Conservation (phyloP, 345 rosid genomes). For the Nasturtium officinale region DNA sequence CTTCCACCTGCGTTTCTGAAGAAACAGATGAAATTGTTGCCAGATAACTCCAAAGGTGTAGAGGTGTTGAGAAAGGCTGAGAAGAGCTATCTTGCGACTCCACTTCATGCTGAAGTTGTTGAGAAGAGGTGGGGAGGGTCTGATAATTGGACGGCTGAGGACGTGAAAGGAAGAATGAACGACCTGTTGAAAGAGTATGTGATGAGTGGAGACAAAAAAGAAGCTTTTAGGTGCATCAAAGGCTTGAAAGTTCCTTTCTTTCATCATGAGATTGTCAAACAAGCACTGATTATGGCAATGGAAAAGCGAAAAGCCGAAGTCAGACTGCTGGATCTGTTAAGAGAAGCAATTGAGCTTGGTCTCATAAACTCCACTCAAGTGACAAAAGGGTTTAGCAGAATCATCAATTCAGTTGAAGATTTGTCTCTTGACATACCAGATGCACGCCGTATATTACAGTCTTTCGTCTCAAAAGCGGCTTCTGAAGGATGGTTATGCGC, state of each 20-base stretch:
- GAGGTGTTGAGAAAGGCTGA: slow-evolving; percentile 69
- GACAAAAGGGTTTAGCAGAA: slow-evolving; percentile 73
- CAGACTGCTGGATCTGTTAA: slow-evolving; percentile 59
- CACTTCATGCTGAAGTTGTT: slow-evolving; percentile 73
- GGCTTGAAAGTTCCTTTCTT: slow-evolving; percentile 83
- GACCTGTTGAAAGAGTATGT: slow-evolving; percentile 66
- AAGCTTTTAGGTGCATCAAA: slow-evolving; percentile 78
- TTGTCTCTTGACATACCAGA: slow-evolving; percentile 80
- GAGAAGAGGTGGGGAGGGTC: slow-evolving; percentile 82
- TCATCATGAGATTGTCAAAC: slow-evolving; percentile 83
- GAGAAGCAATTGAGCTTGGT: slow-evolving; percentile 67
- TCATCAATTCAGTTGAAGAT: slow-evolving; percentile 73
- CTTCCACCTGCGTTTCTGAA: slow-evolving; percentile 79
- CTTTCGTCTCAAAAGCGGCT: slow-evolving; percentile 74
- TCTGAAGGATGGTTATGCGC: slow-evolving; percentile 90
- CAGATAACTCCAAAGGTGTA: slow-evolving; percentile 59
- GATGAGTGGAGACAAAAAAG: slow-evolving; percentile 71
- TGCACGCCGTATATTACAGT: slow-evolving; percentile 56
- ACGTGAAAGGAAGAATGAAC: slow-evolving; percentile 69
- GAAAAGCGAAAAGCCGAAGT: slow-evolving; percentile 65
- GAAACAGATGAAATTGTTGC: slow-evolving; percentile 53
- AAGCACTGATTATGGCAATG: slow-evolving; percentile 76
- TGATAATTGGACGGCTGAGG: slow-evolving; percentile 79
- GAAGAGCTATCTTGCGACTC: slow-evolving; percentile 76
- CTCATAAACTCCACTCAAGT: slow-evolving; percentile 78